Evolutionary conservation across 2,329 filamentous ascomycete genomes (phyloP), one percentile per base, ranked within the genome.

Genomic region (Cercospora janseana): DNA sequence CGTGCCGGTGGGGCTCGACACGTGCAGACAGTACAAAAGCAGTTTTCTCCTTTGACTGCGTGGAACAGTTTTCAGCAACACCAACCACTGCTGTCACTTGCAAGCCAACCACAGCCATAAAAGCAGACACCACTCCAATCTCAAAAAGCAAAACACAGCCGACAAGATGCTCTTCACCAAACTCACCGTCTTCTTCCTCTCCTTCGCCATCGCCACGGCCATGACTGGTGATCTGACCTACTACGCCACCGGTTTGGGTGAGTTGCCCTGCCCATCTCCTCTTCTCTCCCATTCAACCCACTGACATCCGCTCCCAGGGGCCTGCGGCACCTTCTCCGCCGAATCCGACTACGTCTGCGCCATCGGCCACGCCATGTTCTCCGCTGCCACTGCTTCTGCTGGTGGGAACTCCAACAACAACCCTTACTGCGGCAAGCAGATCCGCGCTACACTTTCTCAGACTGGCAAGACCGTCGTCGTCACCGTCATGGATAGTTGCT

Each of bases 401-500:
- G 63, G 64, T 9, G 62, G 60, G n/a, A 67, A 76, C 53, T 72
- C 76, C 0, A 88, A 88, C 63, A 64, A 71, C 9, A 88, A 88
- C 59, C 80, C 81, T 1, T 68, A 87, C 1, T 92, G 88, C 61
- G 83, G 83, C 2, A 72, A 74, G 61, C 81, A 75, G 65, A 79
- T 93, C n/a, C 74, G 83, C 20, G 77, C 87, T 21, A 73, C 69
- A 38, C 70, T 71, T 26, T 24, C 44, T 28, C 3, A 10, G 2
- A 64, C 74, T 55, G 67, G 72, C 5, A 67, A 71, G 55, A 82
- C 76, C 31, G 74, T 82, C 9, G 80, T 83, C 57, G 75, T 87
- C 20, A 82, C 70, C 15, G 80, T 89, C 5, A 83, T 88, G 4
- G 86, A 89, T 68, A 75, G 83, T 44, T 89, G 85, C 69, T 60